These are phyloP conservation scores for Suhomyces bribrorum DNA, from an alignment of 1,139 yeast species.

Conservation along the genomic window DNA sequence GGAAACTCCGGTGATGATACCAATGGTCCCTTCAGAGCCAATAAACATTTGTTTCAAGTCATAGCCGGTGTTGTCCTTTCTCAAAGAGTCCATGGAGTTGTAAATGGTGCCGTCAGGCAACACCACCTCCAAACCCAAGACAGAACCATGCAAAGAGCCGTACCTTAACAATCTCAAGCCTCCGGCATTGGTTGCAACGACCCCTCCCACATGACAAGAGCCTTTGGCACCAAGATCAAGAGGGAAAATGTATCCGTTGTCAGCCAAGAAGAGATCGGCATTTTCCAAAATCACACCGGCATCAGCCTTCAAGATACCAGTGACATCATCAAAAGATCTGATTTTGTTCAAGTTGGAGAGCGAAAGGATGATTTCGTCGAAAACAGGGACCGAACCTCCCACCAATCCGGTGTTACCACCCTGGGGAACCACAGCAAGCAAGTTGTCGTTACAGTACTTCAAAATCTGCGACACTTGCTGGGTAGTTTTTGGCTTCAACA, in stretches of 20 bases:
- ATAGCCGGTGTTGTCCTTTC: slow-evolving; percentile 94
- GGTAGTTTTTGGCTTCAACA: slow-evolving; percentile 81
- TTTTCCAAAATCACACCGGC: slow-evolving; percentile 88
- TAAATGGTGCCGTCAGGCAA: slow-evolving; percentile 85
- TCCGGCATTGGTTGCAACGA: slow-evolving; percentile 95
- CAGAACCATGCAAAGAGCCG: slow-evolving; percentile 92
- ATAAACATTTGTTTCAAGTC: slow-evolving; percentile 89
- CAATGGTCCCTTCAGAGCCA: slow-evolving; percentile 92
- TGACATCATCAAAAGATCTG: slow-evolving; percentile 75
- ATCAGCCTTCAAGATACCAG: slow-evolving; percentile 86
- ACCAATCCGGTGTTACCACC: slow-evolving; percentile 98
- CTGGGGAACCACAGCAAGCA: slow-evolving; percentile 89
- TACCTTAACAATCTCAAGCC: slow-evolving; percentile 85
- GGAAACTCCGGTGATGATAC: slow-evolving; percentile 87
- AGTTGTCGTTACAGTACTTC: slow-evolving; percentile 76
- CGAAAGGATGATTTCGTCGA: slow-evolving; percentile 83
- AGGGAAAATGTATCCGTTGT: slow-evolving; percentile 87
- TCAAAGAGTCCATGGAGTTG: slow-evolving; percentile 75
- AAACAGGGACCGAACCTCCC: slow-evolving; percentile 92
- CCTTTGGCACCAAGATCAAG: slow-evolving; percentile 96
- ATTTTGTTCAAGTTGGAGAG: slow-evolving; percentile 72
- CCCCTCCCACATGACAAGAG: slow-evolving; percentile 95
- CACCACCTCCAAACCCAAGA: slow-evolving; percentile 88
- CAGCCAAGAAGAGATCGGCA: slow-evolving; percentile 79
- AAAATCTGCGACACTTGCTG: slow-evolving; percentile 77